Percentiles rank a stretch among this genome's conserved stretches.
Conservation (phyloP, 345 rosid species). For the Brassica cretica region DNA sequence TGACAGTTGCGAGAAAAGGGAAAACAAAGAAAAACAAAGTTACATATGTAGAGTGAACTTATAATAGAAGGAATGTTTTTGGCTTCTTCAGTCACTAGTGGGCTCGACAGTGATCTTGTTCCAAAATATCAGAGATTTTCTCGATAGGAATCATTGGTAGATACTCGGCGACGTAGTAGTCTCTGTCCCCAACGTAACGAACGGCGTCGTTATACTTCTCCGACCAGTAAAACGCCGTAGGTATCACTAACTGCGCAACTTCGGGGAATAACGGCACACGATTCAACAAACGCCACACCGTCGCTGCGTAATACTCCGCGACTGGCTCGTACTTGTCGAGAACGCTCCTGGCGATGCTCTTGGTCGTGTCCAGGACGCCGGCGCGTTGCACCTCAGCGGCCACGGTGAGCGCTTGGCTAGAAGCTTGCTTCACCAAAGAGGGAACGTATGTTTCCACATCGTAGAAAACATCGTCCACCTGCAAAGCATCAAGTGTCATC, state of each 20-base stretch:
- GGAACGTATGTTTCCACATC: conserved; percentile 61
- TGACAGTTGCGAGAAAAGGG: neutral
- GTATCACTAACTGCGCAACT: conserved; percentile 54
- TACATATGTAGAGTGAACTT: neutral
- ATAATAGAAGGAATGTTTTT: neutral
- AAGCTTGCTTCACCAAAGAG: conserved; percentile 59
- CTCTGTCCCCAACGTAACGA: conserved; percentile 44
- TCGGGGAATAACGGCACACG: conserved; percentile 57
- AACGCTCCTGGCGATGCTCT: conserved; percentile 40
- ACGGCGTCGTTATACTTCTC: conserved; percentile 66
- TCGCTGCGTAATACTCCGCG: conserved; percentile 55
- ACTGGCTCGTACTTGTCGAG: conserved; percentile 55
- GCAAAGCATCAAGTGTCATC: conserved; percentile 20
- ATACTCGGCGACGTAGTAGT: conserved; percentile 43
- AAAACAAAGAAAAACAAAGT: neutral
- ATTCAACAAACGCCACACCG: conserved; percentile 56
- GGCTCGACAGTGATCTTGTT: conserved; percentile 28
- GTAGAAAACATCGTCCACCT: conserved; percentile 59
- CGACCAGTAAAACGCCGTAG: conserved; percentile 65
- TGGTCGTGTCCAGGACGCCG: conserved; percentile 55
- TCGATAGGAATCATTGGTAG: conserved; percentile 66
- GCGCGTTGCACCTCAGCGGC: conserved; percentile 62
- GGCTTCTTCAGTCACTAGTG: neutral
- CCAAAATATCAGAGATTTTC: conserved; percentile 56
- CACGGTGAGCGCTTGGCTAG: conserved; percentile 53